phyloP scores from a whole-genome alignment of 2,329 filamentous ascomycete species.

The Didymellaceae sp. region DNA sequence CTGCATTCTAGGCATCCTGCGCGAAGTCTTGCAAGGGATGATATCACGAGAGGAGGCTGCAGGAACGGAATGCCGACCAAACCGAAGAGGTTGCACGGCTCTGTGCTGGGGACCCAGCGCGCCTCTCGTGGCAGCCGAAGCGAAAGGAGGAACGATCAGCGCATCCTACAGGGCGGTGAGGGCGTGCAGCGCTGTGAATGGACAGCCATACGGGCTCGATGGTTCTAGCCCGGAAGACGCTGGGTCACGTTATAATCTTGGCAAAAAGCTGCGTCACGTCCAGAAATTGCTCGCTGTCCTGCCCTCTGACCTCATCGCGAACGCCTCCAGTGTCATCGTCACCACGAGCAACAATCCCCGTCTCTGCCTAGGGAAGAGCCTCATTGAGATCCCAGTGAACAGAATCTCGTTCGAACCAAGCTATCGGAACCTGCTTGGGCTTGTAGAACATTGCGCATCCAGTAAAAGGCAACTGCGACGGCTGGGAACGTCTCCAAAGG shows the following conservation, averaged over 20 bases:
- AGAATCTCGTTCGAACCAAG: constrained; percentile 15
- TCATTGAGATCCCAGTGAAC: constrained; percentile 30
- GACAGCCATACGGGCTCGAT: neutral
- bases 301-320: constrained; percentile 47
- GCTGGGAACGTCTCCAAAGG: constrained; percentile 28
- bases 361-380: constrained; percentile 35
- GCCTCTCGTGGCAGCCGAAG: constrained; percentile 28
- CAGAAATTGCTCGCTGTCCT: constrained; percentile 42
- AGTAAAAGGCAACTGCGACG: constrained; percentile 21
- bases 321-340: constrained; percentile 44
- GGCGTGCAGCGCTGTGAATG: constrained; percentile 13
- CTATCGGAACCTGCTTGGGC: constrained; percentile 11
- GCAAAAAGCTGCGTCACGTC: constrained; percentile 38
- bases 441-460: constrained; percentile 19
- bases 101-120: constrained; percentile 12
- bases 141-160: constrained; percentile 32
- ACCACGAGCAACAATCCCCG: constrained; percentile 37
- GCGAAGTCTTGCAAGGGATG: constrained; percentile 5
- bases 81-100: constrained; percentile 12
- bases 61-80: constrained; percentile 19
- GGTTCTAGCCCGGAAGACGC: constrained; percentile 22
- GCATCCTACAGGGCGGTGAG: constrained; percentile 7
- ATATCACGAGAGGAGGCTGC: constrained; percentile 15
- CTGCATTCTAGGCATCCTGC: constrained; percentile 2
- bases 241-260: constrained; percentile 41